Conservation (phyloP, 1,284 basidiomycete genomes). For the Leccinum huronense region DNA sequence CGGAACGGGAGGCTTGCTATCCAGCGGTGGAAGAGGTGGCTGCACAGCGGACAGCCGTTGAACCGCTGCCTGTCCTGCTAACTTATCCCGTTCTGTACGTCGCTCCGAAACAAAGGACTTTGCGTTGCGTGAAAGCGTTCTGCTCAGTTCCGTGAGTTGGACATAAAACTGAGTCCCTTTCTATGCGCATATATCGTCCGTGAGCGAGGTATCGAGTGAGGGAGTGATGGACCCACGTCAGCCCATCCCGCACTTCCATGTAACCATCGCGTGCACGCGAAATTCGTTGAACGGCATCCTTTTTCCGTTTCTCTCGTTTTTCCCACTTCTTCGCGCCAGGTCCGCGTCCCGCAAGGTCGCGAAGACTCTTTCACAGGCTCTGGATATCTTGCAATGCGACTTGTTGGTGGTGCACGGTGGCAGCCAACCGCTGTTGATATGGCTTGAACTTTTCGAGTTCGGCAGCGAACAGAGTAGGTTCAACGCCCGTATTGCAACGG, state of each 20-base stretch:
- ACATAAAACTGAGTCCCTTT: slow-evolving; percentile 89
- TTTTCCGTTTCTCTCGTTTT: slow-evolving; percentile 73
- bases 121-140: slow-evolving; percentile 59
- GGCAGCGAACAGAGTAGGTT: slow-evolving; percentile 85
- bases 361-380: slow-evolving; percentile 69
- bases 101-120: slow-evolving; percentile 65
- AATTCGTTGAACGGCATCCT: slow-evolving; percentile 71
- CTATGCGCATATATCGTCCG: slow-evolving; percentile 36
- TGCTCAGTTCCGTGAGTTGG: slow-evolving; percentile 72
- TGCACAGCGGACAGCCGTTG: slow-evolving; percentile 52
- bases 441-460: slow-evolving; percentile 98
- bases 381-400: slow-evolving; percentile 68
- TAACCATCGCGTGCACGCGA: slow-evolving; percentile 77
- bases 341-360: slow-evolving; percentile 68
- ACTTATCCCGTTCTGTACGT: slow-evolving; percentile 66
- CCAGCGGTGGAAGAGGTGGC: slow-evolving; percentile 43
- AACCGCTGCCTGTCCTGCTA: slow-evolving; percentile 71
- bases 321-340: slow-evolving; percentile 77
- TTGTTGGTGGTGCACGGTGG: slow-evolving; percentile 79
- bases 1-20: slow-evolving; percentile 51
- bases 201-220: slow-evolving; percentile 10
- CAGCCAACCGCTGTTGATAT: slow-evolving; percentile 78
- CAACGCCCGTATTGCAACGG: slow-evolving; percentile 80
- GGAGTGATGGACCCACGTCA: slow-evolving; percentile 57
- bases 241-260: slow-evolving; percentile 82